Conservation (phyloP, 106 monocot genomes). For the Dendrobium chrysotoxum region DNA sequence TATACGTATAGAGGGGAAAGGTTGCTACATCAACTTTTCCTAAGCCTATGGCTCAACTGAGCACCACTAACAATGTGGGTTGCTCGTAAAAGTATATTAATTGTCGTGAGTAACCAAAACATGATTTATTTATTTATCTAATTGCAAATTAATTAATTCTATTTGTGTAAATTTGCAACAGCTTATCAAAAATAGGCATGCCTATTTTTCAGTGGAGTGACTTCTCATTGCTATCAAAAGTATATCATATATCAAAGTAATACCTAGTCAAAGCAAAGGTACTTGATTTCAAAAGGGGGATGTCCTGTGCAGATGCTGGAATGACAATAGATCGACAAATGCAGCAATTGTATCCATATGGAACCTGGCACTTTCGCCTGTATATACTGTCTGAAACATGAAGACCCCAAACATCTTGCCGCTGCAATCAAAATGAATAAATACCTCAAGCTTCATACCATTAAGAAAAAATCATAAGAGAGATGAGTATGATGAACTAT, state of each 20-base stretch:
- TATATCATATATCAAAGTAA: neutral
- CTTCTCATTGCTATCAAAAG: neutral
- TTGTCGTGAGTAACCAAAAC: neutral
- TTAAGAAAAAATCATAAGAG: constrained; percentile 2
- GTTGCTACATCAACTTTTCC: neutral
- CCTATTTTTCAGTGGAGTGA: neutral
- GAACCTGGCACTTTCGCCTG: constrained; percentile 10
- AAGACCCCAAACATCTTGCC: constrained; percentile 33
- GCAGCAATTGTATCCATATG: constrained; percentile 21
- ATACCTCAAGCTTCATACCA: neutral
- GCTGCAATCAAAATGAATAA: constrained; percentile 28
- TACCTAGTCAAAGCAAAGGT: constrained; percentile 48
- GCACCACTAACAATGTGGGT: neutral
- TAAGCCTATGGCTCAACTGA: neutral
- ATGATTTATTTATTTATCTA: neutral
- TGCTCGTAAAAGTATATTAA: neutral
- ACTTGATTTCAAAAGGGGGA: constrained; percentile 40
- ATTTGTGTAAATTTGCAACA: neutral
- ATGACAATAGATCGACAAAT: constrained; percentile 33
- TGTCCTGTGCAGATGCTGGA: constrained; percentile 26
- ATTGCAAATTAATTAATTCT: neutral
- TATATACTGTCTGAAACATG: constrained; percentile 34
- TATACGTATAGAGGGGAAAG: no score
- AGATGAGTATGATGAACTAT: neutral
- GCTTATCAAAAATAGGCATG: neutral